These are phyloP conservation scores for Sarcomyxa edulis DNA, from an alignment of 768 basidiomycete genomes.

Conservation along the genomic window DNA sequence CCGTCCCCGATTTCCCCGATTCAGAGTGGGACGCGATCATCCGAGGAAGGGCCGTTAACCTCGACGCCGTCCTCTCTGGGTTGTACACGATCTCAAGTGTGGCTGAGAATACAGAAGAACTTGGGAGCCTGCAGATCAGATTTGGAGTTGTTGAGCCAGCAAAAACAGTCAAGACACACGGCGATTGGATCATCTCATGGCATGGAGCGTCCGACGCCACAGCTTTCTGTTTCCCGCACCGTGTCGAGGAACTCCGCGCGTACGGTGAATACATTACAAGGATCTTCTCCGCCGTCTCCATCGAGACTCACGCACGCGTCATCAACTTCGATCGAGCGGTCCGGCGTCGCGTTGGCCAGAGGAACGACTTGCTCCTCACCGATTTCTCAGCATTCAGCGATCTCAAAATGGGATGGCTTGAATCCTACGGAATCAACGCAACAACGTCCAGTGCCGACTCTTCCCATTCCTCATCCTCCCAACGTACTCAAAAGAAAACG, in stretches of 20 bases:
- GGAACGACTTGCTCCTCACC: constrained; percentile 10
- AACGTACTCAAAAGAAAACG: constrained; percentile 4
- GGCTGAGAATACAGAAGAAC: constrained; percentile 6
- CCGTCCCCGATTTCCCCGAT: no score
- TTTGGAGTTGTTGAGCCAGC: constrained; percentile 7
- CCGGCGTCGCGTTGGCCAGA: constrained; percentile 5
- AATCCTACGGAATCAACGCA: constrained; percentile 6
- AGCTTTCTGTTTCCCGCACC: constrained; percentile 21
- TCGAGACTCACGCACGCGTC: constrained; percentile 12
- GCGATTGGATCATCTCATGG: constrained; percentile 24
- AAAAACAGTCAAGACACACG: constrained; percentile 7
- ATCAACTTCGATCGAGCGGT: constrained; percentile 22
- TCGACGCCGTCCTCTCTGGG: constrained; percentile 19
- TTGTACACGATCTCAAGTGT: constrained; percentile 9
- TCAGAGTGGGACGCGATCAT: constrained; percentile 21
- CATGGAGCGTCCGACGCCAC: constrained; percentile 10
- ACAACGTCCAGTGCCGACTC: neutral
- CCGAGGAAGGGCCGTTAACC: constrained; percentile 18
- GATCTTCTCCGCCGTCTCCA: constrained; percentile 14
- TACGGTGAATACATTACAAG: constrained; percentile 20
- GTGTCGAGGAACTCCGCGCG: constrained; percentile 14
- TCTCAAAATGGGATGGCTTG: constrained; percentile 11
- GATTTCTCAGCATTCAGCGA: constrained; percentile 9
- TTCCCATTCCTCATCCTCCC: neutral
- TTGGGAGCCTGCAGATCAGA: constrained; percentile 9